Evolutionary conservation across 225 moss, liverwort and hornwort genomes (phyloP), one percentile per base, ranked within the genome.

Genomic region (Pseudisothecium myosuroides): DNA sequence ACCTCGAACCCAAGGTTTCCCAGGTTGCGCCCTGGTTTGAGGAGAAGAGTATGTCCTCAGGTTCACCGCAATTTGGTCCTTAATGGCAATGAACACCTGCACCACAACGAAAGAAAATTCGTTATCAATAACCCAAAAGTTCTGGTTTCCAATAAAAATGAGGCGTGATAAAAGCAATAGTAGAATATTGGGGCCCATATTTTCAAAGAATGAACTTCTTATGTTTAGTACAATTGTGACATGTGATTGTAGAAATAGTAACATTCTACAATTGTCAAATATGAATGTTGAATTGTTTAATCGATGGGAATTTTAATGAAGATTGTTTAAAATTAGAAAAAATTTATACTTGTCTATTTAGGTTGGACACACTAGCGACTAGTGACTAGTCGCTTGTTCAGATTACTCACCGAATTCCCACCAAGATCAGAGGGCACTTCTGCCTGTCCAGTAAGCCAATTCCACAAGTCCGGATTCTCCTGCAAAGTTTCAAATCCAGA

Each of bases 391-490:
- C 26, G 36, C 74, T 65, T 74, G 61, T 76, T 85, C 86, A 73
- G 61, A 60, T 43, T 75, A 92, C 95, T 83, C 89, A 97, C 99
- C 86, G 95, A 93, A 86, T 99, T 99, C 60, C 84, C 92, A 58
- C 93, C 92, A 59, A 97, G 88, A 59, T 93, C 91, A 52, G 94
- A 84, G 59, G 99, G 97, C 79, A 91, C 95, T 87, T 96, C 91
- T 60, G 92, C 92, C 88, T 99, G 96, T 91, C 99, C 99, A 72
- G 96, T 96, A 23, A 99, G 94, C 97, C 97, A 97, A 71, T 94
- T 95, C 95, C 96, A 94, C 91, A 99, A 88, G 91, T 99, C 96
- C 36, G 99, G 99, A 91, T 96, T 99, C 90, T 99, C 99, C 98
- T 98, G 94, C 41, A 74, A 81, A 83, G 52, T 47, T 83, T 68